Conservation (phyloP, 148 eudicot species). For the Linanthus parryae region DNA sequence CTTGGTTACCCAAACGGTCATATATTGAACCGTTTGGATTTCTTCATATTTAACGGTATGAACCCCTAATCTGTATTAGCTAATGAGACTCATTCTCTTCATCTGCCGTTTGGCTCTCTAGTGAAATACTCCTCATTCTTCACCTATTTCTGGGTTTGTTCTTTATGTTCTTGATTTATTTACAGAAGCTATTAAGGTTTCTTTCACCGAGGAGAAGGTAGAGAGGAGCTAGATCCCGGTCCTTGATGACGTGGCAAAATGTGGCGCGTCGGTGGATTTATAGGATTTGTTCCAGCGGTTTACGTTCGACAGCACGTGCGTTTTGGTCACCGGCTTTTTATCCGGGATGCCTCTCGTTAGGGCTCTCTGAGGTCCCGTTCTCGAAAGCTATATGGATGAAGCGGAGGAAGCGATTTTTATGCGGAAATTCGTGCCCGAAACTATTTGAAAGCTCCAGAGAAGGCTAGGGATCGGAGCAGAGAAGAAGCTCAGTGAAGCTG, state of each 20-base stretch:
- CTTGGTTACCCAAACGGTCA: too few species aligned
- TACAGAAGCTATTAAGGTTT: too few species aligned
- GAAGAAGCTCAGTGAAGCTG: slow-evolving; percentile 3
- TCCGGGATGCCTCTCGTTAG: neutral
- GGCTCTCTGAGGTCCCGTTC: neutral
- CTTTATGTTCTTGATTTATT: too few species aligned
- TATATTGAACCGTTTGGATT: too few species aligned
- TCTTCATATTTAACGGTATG: too few species aligned
- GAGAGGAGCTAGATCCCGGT: slow-evolving; percentile 5
- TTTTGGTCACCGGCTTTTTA: slow-evolving; percentile 1
- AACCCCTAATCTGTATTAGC: too few species aligned
- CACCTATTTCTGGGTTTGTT: too few species aligned
- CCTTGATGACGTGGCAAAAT: neutral
- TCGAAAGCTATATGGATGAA: slow-evolving; percentile 2
- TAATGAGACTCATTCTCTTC: too few species aligned
- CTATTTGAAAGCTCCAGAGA: slow-evolving; percentile 3
- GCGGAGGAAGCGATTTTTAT: neutral
- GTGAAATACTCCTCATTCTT: too few species aligned
- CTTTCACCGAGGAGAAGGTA: too few species aligned
- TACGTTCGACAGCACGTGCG: slow-evolving; percentile 7
- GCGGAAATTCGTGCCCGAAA: slow-evolving; percentile 5
- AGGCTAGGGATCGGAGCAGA: slow-evolving; percentile 8
- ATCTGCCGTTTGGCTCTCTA: too few species aligned
- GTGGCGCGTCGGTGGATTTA: neutral
- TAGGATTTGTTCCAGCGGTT: slow-evolving; percentile 6